These are phyloP conservation scores for Colletotrichum costaricense DNA, from an alignment of 2,329 filamentous ascomycete species.

Conservation along the genomic window DNA sequence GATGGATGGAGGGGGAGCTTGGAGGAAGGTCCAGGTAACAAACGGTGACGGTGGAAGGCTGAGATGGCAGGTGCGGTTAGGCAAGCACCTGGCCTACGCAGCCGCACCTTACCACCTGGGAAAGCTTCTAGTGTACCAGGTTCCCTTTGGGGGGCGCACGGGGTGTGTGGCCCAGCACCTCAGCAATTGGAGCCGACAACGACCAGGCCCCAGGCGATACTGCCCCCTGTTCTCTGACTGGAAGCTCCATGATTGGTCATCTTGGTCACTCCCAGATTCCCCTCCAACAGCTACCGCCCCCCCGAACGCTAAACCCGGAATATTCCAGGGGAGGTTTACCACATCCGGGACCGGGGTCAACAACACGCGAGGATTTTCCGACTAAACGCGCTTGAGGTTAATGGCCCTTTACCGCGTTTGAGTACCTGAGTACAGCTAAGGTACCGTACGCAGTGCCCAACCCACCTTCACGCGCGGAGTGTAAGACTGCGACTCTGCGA, in stretches of 20 bases:
- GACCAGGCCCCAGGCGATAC: not conserved
- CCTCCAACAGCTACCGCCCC: slow-evolving; percentile 9
- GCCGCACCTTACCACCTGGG: slow-evolving; percentile 27
- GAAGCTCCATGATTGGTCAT: slow-evolving; percentile 25
- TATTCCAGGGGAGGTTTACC: slow-evolving; percentile 22
- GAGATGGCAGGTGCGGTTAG: slow-evolving; percentile 39
- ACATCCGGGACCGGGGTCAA: slow-evolving; percentile 17
- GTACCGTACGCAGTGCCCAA: not conserved
- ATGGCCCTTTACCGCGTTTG: slow-evolving; percentile 27
- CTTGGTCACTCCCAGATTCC: not conserved
- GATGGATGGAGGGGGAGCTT: slow-evolving; percentile 30
- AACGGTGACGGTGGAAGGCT: slow-evolving; percentile 34
- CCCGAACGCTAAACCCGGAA: slow-evolving; percentile 26
- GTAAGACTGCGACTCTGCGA: slow-evolving; percentile 7
- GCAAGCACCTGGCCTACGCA: slow-evolving; percentile 55
- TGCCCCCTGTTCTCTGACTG: not conserved
- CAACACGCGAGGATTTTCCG: slow-evolving; percentile 35
- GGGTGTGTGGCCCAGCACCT: not conserved
- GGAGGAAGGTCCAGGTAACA: slow-evolving; percentile 29
- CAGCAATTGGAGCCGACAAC: not conserved
- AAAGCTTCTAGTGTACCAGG: not conserved
- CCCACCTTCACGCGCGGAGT: not conserved
- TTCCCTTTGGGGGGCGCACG: slow-evolving; percentile 9
- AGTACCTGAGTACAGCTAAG: not conserved
- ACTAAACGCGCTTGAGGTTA: slow-evolving; percentile 30